Base-by-base conservation (phyloP, 192 early-diverging fungal species). In the Podila epicladia region DNA sequence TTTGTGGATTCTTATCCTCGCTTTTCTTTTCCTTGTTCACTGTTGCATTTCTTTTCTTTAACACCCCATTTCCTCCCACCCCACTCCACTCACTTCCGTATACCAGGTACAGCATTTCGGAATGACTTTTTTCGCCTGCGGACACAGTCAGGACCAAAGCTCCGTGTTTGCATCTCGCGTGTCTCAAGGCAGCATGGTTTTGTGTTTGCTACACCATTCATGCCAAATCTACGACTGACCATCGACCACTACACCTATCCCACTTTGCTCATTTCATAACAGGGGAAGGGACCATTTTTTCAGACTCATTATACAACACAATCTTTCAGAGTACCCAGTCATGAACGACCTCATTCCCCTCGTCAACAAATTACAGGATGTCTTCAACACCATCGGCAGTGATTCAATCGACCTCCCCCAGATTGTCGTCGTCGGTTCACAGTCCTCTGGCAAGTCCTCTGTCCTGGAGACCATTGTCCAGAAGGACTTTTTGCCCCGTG, bases 381-480 rank as follows among this genome's bases (percentile, higher is more conserved):
- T 95, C 45, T 92, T 94, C 83, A 90, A 89, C 68, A 91, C 92
- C 35, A 89, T 94, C 65, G 91, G 92, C 61, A 84, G 86, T 59
- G 92, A 92, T 69, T 86, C 89, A 62, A 87, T 95, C 74, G 94
- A 95, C 84, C 72, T 95, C 32, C 94, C 94, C 15, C 91, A 94
- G 85, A 95, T 95, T 45, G 92, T 93, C 29, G 93, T 94, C 7
- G 92, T 95, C 38, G 94, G 94, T 35, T 96, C 95, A 9, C 95
- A 96, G 75, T 93, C 92, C 24, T 92, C 91, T 65, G 98, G 98
- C 63, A 99, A 99, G 80, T 95, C 93, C 62, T 97, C 95, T 31
- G 98, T 99, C 19, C 85, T 99, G 32, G 98, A 99, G 75, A 98
- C 96, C 82, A 92, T 99, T 73, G 97, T 99, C 22, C 96, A 97